Evolutionary conservation across 202 grass and related monocot genomes (phyloP).

Genomic region (Musa balbisiana): DNA sequence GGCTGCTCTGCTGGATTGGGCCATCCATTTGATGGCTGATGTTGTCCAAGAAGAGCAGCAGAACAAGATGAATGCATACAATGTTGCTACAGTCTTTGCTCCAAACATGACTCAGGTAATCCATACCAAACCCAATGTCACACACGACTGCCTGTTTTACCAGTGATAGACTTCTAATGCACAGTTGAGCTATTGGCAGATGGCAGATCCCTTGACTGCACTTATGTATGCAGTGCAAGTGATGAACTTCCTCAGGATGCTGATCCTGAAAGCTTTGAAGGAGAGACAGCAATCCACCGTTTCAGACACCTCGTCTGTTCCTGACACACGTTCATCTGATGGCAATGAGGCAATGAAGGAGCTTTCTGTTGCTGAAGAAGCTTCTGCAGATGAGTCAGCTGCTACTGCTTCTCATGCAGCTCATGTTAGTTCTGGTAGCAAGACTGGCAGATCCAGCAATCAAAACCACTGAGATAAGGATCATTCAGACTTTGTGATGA

Average conservation of each 20-base stretch:
- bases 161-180: too few relatives aligned
- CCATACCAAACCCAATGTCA: neutral
- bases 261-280: constrained; percentile 13
- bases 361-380: neutral
- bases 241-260: constrained; percentile 16
- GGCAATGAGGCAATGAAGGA: neutral
- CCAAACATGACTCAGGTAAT: constrained; percentile 9
- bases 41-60: constrained; percentile 6
- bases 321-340: neutral
- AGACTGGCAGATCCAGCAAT: neutral
- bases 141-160: neutral
- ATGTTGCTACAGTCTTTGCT: constrained; percentile 8
- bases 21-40: constrained; percentile 7
- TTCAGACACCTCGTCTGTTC: neutral
- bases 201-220: constrained; percentile 21
- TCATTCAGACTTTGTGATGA: neutral
- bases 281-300: neutral
- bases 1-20: constrained; percentile 10
- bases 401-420: neutral
- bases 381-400: neutral
- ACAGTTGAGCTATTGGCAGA: neutral
- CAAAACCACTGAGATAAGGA: neutral
- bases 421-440: neutral
- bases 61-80: constrained; percentile 6
- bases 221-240: constrained; percentile 22